Evolutionary conservation across 2,329 filamentous ascomycete genomes (phyloP).

Genomic region (Penicillium sp.): DNA sequence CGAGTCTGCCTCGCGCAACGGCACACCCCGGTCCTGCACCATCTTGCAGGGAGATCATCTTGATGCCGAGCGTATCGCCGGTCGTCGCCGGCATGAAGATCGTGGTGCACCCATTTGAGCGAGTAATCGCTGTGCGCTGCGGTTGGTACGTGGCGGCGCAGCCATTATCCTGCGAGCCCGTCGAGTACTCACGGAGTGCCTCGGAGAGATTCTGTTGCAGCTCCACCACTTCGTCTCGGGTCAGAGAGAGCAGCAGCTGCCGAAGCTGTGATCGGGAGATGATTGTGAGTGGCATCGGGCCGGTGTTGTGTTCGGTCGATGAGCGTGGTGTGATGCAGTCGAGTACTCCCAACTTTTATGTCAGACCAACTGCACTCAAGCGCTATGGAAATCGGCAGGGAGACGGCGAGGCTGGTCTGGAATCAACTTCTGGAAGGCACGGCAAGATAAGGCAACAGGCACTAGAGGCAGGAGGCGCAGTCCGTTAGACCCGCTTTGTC

Average conservation of each 20-base stretch:
- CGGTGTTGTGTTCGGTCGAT: slow-evolving; percentile 7
- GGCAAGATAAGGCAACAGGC: too few species aligned
- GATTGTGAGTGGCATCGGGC: slow-evolving; percentile 54
- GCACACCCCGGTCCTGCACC: slow-evolving; percentile 25
- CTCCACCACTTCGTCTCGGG: slow-evolving; percentile 51
- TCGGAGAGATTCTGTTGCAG: slow-evolving; percentile 55
- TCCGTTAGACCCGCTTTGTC: too few species aligned
- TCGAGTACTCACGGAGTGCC: slow-evolving; percentile 60
- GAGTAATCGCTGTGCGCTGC: slow-evolving; percentile 54
- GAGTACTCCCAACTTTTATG: too few species aligned
- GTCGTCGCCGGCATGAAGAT: slow-evolving; percentile 63
- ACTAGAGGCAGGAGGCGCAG: too few species aligned
- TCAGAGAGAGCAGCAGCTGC: slow-evolving; percentile 50
- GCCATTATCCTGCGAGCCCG: slow-evolving; percentile 52
- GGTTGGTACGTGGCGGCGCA: slow-evolving; percentile 58
- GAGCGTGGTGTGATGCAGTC: neutral
- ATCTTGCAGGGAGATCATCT: slow-evolving; percentile 54
- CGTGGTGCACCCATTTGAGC: slow-evolving; percentile 56
- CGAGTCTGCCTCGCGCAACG: slow-evolving; percentile 26
- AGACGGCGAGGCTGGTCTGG: too few species aligned
- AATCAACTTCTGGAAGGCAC: too few species aligned
- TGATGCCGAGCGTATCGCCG: slow-evolving; percentile 55
- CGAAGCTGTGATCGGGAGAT: slow-evolving; percentile 53
- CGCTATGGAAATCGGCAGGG: too few species aligned
- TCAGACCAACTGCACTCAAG: too few species aligned